Percentiles rank a stretch among this genome's conserved stretches.
Evolutionary conservation across 306 rosid genomes (phyloP).

Genomic region (Datisca glomerata): DNA sequence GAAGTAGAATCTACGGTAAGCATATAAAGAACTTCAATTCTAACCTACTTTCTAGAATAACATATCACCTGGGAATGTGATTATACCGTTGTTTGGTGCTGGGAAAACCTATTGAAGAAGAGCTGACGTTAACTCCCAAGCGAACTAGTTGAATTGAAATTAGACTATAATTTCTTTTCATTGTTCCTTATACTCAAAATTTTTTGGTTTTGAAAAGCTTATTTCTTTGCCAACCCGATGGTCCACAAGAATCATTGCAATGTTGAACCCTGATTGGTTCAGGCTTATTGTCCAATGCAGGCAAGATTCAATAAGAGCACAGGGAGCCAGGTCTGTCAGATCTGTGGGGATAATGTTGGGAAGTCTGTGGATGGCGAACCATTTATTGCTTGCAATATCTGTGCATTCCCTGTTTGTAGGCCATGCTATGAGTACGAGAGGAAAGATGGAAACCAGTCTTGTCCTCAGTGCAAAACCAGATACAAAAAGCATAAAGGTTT

Average conservation of each 20-base stretch:
- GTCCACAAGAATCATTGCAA: neutral
- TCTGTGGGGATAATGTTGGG: constrained; percentile 85
- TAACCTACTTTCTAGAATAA: neutral
- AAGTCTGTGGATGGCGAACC: constrained; percentile 49
- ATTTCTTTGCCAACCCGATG: constrained; percentile 2
- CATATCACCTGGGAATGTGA: neutral
- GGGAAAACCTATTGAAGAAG: neutral
- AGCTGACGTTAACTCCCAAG: neutral
- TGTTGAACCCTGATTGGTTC: no score
- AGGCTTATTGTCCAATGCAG: no score
- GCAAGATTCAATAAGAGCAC: constrained; percentile 37
- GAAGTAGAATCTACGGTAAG: constrained; percentile 81
- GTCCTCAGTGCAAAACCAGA: constrained; percentile 91
- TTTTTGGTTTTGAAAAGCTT: neutral
- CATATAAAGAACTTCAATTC: constrained; percentile 3
- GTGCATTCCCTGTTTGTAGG: constrained; percentile 90
- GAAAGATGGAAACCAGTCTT: constrained; percentile 94
- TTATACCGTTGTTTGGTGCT: neutral
- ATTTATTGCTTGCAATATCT: constrained; percentile 65
- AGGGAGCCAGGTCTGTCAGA: constrained; percentile 71
- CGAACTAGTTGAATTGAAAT: neutral
- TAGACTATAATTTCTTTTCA: no score
- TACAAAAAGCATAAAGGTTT: constrained; percentile 81
- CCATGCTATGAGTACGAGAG: constrained; percentile 94
- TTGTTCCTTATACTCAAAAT: constrained; percentile 1